Percentiles rank a stretch among this genome's conserved stretches.
Evolutionary conservation across 495 filamentous ascomycete genomes (phyloP).

Genomic region (Paragyromitra xinjiangensis): DNA sequence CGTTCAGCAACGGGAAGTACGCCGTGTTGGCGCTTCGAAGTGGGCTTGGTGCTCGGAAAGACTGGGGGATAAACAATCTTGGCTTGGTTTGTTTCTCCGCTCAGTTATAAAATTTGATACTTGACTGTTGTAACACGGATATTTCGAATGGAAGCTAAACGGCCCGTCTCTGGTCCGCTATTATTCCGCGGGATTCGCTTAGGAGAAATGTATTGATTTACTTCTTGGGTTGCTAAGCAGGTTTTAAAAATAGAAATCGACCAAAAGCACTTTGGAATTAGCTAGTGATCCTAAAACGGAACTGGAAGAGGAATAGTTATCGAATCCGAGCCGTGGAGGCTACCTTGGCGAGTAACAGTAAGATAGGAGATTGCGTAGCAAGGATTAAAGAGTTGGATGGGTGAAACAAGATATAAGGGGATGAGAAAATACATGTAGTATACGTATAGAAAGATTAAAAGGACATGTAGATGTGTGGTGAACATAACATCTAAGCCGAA

Average conservation of each 20-base stretch:
- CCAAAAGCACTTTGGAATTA: not conserved
- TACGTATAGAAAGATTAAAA: not conserved
- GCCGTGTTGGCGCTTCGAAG: no score
- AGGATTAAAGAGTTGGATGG: not conserved
- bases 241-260: not conserved
- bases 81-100: not conserved
- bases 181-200: not conserved
- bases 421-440: not conserved
- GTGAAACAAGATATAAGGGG: not conserved
- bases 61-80: no score
- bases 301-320: not conserved
- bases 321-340: not conserved
- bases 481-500: not conserved
- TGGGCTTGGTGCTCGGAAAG: no score
- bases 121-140: not conserved
- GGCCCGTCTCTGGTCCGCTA: not conserved
- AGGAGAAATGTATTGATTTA: not conserved
- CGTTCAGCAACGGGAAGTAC: not conserved
- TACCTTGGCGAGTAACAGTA: not conserved
- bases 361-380: not conserved
- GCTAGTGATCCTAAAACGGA: not conserved
- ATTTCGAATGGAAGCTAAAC: not conserved
- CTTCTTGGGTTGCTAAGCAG: not conserved
- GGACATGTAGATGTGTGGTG: not conserved
- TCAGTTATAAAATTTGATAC: not conserved